Base-by-base conservation (phyloP, 768 basidiomycete species). In the Pleurotus pulmonarius region DNA sequence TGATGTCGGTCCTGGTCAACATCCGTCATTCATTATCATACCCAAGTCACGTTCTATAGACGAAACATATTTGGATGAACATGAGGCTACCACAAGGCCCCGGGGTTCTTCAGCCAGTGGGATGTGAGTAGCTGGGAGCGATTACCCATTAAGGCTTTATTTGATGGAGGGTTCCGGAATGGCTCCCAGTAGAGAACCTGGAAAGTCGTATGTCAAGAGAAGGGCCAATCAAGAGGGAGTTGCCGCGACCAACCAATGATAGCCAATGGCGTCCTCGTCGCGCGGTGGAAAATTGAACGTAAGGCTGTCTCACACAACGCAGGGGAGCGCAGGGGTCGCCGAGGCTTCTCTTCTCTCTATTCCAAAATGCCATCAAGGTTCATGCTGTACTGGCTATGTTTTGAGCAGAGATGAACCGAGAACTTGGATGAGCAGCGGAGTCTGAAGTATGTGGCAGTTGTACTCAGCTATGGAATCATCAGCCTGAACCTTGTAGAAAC, bases 81-180 rank as follows among this genome's bases (percentile, higher is more conserved):
- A 60, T 46, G 60, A 59, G 57, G 55, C 38, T 58, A 52, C 60
- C 58, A 61, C 55, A 58, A 61, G 56, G 58, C 49, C 41, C 22
- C 29, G 29, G 29, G 29, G 26, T 49, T 59, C 41, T 60, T 55
- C 48, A 34, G 56, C n/a, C 13, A 58, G 56, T 41, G 60, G 48
- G 55, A 58, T 46, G 38, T 51, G 46, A 53, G 47, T 45, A 53
- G 49, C 49, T 53, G 44, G 55, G 55, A 56, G 53, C 29, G 41
- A 40, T 58, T 58, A 46, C 61, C 61, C 49, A 51, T 44, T 61
- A 63, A 60, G 60, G 60, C 61, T 65, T 65, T 62, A 63, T 65
- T 63, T 61, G 60, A 59, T 63, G 55, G 57, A 43, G 45, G 37
- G 29, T 53, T 53, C 15, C 51, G 25, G 26, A 29, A 34, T 29